phyloP scores from a whole-genome alignment of 176 grass and related monocot genomes.

The Oropetium thomaeum region DNA sequence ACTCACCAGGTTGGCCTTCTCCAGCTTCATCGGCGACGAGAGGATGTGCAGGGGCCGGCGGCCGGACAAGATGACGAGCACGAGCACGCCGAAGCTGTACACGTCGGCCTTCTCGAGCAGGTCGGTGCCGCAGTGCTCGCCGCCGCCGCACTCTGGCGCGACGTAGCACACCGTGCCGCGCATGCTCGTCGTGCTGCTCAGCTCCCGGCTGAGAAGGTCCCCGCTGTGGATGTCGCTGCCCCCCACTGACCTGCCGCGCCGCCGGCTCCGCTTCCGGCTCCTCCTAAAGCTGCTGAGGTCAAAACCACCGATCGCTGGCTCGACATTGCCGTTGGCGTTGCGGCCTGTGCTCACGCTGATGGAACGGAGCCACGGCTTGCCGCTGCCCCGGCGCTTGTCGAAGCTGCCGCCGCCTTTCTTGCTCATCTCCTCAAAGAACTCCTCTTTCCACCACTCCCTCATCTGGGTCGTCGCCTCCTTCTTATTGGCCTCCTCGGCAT shows the following conservation, averaged over 20 bases:
- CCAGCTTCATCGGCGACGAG: conserved; percentile 88
- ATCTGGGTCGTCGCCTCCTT: not conserved
- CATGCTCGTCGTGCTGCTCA: conserved; percentile 32
- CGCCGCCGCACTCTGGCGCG: conserved; percentile 22
- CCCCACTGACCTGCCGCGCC: conserved; percentile 7
- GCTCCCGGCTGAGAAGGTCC: conserved; percentile 15
- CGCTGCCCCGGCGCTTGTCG: not conserved
- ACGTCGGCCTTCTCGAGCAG: conserved; percentile 63
- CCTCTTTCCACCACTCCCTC: conserved; percentile 32
- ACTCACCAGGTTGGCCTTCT: conserved; percentile 85
- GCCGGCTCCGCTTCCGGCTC: not conserved
- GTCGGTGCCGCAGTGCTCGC: not conserved
- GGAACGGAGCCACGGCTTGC: conserved; percentile 19
- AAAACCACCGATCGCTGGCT: not conserved
- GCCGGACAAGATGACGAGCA: conserved; percentile 78
- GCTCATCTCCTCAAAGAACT: conserved; percentile 32
- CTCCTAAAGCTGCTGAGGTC: conserved; percentile 14
- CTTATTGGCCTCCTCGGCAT: not conserved
- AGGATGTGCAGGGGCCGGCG: conserved; percentile 82
- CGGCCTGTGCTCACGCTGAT: conserved; percentile 22
- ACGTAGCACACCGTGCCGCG: conserved; percentile 34
- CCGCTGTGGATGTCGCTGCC: conserved; percentile 8
- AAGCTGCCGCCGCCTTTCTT: conserved; percentile 2
- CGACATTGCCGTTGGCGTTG: not conserved
- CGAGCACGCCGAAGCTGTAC: conserved; percentile 83